A percentile compares a stretch with the other conserved stretches of the same genome.
These are phyloP conservation scores for Fusarium sp. DNA, from an alignment of 2,329 filamentous ascomycete genomes.

Conservation along the genomic window DNA sequence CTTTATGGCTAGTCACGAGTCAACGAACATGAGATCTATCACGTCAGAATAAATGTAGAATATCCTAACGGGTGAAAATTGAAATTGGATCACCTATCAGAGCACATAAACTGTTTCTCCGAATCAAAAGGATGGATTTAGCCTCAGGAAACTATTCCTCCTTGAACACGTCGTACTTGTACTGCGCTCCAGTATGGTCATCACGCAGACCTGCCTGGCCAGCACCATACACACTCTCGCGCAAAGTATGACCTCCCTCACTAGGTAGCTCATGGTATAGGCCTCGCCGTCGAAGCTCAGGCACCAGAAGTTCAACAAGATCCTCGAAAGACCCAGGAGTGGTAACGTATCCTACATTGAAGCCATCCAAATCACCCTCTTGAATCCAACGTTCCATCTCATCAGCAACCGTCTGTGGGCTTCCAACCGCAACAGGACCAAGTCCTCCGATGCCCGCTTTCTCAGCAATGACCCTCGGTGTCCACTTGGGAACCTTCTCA, in stretches of 20 bases:
- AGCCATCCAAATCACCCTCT: slow-evolving; percentile 61
- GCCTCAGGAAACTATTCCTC: slow-evolving; percentile 58
- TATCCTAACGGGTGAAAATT: no score
- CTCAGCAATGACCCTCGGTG: slow-evolving; percentile 61
- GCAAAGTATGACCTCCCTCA: slow-evolving; percentile 61
- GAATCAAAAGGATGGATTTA: no score
- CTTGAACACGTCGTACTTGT: slow-evolving; percentile 74
- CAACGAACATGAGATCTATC: no score
- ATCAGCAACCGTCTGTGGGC: slow-evolving; percentile 60
- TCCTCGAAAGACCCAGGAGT: slow-evolving; percentile 58
- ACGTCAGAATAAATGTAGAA: no score
- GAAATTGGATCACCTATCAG: no score
- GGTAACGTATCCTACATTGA: slow-evolving; percentile 61
- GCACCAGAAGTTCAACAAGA: slow-evolving; percentile 52
- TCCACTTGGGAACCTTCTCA: slow-evolving; percentile 61
- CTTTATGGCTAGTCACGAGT: no score
- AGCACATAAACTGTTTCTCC: no score
- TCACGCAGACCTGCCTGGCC: slow-evolving; percentile 70
- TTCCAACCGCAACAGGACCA: slow-evolving; percentile 56
- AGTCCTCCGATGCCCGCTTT: slow-evolving; percentile 60
- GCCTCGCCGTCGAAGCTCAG: slow-evolving; percentile 50
- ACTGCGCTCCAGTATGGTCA: slow-evolving; percentile 72
- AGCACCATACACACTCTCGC: slow-evolving; percentile 74
- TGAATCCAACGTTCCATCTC: slow-evolving; percentile 62
- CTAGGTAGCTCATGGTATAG: slow-evolving; percentile 48